These are phyloP conservation scores for Craspedostauros australis DNA, from an alignment of 108 stramenopile species.

Conservation along the genomic window DNA sequence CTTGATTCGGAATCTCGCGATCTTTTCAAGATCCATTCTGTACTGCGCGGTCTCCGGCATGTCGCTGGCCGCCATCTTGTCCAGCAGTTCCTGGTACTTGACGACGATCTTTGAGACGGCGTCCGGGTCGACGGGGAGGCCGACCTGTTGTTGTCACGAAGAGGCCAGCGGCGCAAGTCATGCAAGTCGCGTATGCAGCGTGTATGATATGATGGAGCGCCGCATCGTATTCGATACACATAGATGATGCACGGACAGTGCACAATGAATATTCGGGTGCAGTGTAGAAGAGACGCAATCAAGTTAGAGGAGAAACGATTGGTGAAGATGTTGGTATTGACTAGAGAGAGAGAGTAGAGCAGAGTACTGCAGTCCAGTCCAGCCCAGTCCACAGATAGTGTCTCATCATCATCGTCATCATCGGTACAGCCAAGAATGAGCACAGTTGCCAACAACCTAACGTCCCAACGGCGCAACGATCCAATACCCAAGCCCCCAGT, in stretches of 20 bases:
- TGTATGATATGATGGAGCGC: neutral
- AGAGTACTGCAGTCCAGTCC: too few species aligned
- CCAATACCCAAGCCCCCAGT: too few species aligned
- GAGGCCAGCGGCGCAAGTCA: neutral
- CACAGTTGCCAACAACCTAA: too few species aligned
- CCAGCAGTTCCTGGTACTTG: constrained; percentile 77
- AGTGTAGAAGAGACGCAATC: neutral
- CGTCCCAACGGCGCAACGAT: too few species aligned
- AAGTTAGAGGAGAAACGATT: constrained; percentile 1
- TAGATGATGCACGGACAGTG: neutral
- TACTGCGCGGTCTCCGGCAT: constrained; percentile 85
- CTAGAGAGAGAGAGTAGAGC: too few species aligned
- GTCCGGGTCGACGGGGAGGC: constrained; percentile 79
- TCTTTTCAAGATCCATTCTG: constrained; percentile 76
- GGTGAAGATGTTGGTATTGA: too few species aligned
- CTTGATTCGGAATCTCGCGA: constrained; percentile 69
- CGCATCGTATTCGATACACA: neutral
- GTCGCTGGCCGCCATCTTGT: constrained; percentile 74
- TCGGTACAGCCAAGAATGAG: too few species aligned
- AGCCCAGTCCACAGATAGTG: too few species aligned
- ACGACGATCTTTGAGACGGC: constrained; percentile 76
- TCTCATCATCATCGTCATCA: too few species aligned
- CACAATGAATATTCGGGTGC: neutral
- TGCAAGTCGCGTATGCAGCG: neutral
- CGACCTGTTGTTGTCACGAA: constrained; percentile 42